Conservation (phyloP, 75 land plant species). For the Pinus albicaulis region DNA sequence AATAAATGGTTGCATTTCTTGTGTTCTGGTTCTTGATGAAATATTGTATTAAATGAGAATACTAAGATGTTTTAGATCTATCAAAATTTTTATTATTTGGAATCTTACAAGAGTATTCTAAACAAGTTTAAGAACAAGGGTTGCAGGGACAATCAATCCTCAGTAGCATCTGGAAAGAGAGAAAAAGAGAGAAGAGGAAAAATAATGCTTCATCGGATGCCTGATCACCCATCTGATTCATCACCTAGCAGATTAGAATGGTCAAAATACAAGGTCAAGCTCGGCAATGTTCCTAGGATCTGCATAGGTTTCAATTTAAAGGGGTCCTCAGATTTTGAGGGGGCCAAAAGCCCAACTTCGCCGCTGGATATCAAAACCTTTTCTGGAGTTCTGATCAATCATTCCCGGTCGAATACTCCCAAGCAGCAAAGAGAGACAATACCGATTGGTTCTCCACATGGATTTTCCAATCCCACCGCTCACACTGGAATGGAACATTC, state of each 20-base stretch:
- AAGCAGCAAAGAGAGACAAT: background rate
- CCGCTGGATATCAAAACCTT: conserved; percentile 10
- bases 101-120: too few species aligned
- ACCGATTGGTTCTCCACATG: background rate
- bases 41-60: too few species aligned
- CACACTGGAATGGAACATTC: conserved; percentile 8
- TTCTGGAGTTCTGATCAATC: background rate
- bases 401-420: background rate
- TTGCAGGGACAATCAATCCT: background rate
- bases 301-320: background rate
- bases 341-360: conserved; percentile 4
- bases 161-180: background rate
- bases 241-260: background rate
- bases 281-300: background rate
- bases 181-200: background rate
- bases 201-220: conserved; percentile 3
- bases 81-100: too few species aligned
- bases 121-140: background rate
- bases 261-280: background rate
- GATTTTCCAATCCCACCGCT: background rate
- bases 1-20: too few species aligned
- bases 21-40: too few species aligned
- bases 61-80: too few species aligned
- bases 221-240: conserved; percentile 6
- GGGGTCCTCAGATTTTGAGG: conserved; percentile 5